Percentiles rank a stretch among this genome's conserved stretches.
These are phyloP conservation scores for Mollisiaceae sp. DNA, from an alignment of 2,329 filamentous ascomycete species.

Conservation along the genomic window DNA sequence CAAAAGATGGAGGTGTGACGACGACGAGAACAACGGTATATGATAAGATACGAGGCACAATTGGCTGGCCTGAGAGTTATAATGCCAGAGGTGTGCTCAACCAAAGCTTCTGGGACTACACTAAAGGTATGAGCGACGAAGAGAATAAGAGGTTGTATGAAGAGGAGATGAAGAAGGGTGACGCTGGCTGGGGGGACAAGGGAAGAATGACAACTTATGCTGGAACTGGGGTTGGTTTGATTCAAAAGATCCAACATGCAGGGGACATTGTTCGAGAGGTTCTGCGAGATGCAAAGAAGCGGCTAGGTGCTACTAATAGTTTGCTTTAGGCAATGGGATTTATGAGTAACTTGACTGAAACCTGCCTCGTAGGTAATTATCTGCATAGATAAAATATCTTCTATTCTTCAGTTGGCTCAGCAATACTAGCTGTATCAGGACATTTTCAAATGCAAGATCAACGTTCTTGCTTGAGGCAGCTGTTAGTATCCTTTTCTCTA, in stretches of 20 bases:
- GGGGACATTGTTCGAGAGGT: constrained; percentile 56
- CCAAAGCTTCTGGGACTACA: constrained; percentile 52
- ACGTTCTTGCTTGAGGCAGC: no score
- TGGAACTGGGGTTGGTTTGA: constrained; percentile 64
- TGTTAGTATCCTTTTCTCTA: no score
- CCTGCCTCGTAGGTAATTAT: no score
- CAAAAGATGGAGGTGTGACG: constrained; percentile 55
- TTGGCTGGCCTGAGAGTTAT: constrained; percentile 61
- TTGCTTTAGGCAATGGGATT: constrained; percentile 46
- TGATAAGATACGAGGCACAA: constrained; percentile 58
- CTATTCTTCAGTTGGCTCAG: no score
- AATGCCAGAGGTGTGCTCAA: constrained; percentile 65
- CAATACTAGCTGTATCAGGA: no score
- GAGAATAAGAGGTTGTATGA: constrained; percentile 50
- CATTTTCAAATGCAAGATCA: no score
- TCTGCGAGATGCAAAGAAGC: constrained; percentile 18
- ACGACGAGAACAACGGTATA: constrained; percentile 57
- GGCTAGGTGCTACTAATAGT: not conserved
- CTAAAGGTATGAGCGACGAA: constrained; percentile 45
- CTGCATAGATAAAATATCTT: no score
- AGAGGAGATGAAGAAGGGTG: constrained; percentile 53
- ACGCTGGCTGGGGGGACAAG: constrained; percentile 55
- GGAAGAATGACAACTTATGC: constrained; percentile 66
- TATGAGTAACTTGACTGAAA: not conserved
- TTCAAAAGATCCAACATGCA: constrained; percentile 55